phyloP scores from a whole-genome alignment of 2,329 filamentous ascomycete species.

The Paradendryphiella salina region DNA sequence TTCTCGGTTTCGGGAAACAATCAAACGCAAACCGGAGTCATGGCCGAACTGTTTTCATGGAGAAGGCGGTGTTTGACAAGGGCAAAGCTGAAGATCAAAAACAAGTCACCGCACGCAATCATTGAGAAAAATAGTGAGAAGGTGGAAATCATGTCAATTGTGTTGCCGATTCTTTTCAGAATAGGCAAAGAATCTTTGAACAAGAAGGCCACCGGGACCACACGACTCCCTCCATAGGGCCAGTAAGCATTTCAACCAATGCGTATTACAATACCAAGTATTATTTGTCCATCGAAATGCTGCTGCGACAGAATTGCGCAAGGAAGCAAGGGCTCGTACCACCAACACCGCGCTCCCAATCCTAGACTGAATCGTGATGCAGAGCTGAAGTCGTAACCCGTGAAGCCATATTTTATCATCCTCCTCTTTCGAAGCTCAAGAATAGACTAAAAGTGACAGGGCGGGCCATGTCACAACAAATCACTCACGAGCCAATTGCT shows the following conservation, averaged over 20 bases:
- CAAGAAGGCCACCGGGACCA: conserved; percentile 43
- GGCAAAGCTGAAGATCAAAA: not conserved
- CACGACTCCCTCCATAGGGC: conserved; percentile 39
- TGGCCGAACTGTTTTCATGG: too few relatives aligned
- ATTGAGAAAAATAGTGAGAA: conserved; percentile 56
- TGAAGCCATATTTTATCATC: conserved; percentile 31
- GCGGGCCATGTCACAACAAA: conserved; percentile 7
- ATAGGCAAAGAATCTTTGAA: conserved; percentile 36
- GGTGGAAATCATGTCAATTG: conserved; percentile 42
- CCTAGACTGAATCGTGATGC: conserved; percentile 41
- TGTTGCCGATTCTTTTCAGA: conserved; percentile 30
- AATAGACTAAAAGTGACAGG: conserved; percentile 11
- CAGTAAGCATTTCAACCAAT: conserved; percentile 39
- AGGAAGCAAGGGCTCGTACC: conserved; percentile 31
- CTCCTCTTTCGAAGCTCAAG: conserved; percentile 19
- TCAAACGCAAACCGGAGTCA: too few relatives aligned
- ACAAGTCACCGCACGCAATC: not conserved
- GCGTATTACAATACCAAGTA: conserved; percentile 40
- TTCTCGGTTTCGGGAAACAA: too few relatives aligned
- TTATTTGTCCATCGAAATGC: conserved; percentile 42
- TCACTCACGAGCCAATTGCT: conserved; percentile 28
- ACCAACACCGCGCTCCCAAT: conserved; percentile 41
- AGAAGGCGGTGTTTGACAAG: not conserved
- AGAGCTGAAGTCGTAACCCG: conserved; percentile 39
- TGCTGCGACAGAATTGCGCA: conserved; percentile 31